Evolutionary conservation across 805 yeast genomes (phyloP).

Genomic region (Starmerella cellae): DNA sequence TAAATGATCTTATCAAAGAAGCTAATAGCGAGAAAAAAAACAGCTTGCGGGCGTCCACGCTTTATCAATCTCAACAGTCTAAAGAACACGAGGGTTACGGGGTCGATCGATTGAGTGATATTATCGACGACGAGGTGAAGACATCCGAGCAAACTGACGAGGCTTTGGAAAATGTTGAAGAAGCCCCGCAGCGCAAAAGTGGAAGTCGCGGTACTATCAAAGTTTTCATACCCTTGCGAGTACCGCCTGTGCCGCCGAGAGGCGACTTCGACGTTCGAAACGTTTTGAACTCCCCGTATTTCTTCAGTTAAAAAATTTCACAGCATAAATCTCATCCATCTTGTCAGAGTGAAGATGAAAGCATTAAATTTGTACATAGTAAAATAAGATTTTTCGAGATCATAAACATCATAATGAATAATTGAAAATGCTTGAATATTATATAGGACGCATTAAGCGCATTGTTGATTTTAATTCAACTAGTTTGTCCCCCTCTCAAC

Average conservation of each 20-base stretch:
- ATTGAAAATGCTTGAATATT: too few species aligned
- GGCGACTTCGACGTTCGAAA: slow-evolving; percentile 73
- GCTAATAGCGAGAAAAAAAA: slow-evolving; percentile 11
- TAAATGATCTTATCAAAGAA: slow-evolving; percentile 26
- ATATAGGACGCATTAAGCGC: too few species aligned
- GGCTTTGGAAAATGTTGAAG: background rate
- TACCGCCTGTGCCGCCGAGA: slow-evolving; percentile 62
- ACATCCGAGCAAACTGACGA: slow-evolving; percentile 22
- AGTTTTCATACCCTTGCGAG: slow-evolving; percentile 50
- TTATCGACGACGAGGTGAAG: slow-evolving; percentile 22
- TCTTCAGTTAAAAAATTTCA: slow-evolving; percentile 42
- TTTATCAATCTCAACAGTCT: slow-evolving; percentile 13
- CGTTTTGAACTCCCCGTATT: slow-evolving; percentile 63
- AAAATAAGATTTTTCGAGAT: too few species aligned
- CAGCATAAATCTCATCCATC: too few species aligned
- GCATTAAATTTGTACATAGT: too few species aligned
- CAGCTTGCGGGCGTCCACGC: background rate
- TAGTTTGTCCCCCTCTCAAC: too few species aligned
- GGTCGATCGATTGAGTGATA: slow-evolving; percentile 17
- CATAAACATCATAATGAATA: too few species aligned
- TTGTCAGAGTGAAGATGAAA: too few species aligned
- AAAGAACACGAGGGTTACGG: slow-evolving; percentile 28
- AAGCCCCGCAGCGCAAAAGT: slow-evolving; percentile 4
- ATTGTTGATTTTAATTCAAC: too few species aligned
- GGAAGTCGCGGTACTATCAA: slow-evolving; percentile 21